Evolutionary conservation across 352 stramenopile genomes (phyloP), one percentile per base, ranked within the genome.

Genomic region (Phytophthora podocarpi): DNA sequence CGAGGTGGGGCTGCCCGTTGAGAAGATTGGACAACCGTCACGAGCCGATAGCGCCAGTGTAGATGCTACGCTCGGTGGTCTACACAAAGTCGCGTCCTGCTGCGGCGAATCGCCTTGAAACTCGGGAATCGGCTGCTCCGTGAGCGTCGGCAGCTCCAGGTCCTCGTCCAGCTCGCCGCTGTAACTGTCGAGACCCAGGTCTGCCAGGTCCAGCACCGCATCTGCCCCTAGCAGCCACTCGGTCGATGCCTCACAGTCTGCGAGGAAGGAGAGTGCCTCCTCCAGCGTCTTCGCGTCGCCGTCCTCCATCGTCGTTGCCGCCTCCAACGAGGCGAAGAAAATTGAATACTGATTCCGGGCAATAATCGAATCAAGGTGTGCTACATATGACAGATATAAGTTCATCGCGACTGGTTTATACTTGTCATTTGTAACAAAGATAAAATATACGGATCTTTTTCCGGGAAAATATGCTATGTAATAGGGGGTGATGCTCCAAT

Each of bases 251-350:
- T 85, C 72, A 48, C 62, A 82, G 30, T 82, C 59, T 20, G 46
- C 59, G 23, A 80, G 64, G 48, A 78, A 82, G 18, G 72, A 75
- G 11, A 74, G 45, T 43, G 75, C 73, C 40, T 72, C 72, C 63
- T 78, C 51, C 41, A 85, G 60, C 58, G 60, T 30, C 59, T 60
- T 68, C 18, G 59, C 34, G 30, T 66, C 50, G 30, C 63, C 60
- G 5, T 62, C 15, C 9, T 64, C 57, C 24, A 58, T 49, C 27
- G 59, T 57, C 5, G 12, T 57, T 23, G 34, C 16, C 42, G 24
- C 42, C 21, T 46, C 48, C 23, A 56, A 20, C 34, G 24, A 56
- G 26, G 37, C n/a, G 3, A 51, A 16, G 30, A 12, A 4, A 50
- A 37, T 45, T 43, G 47, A 51, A 51, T 57, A 64, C 46, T 64